Base-by-base conservation (phyloP, 331 rosid genomes). In the Rosa hybrid region DNA sequence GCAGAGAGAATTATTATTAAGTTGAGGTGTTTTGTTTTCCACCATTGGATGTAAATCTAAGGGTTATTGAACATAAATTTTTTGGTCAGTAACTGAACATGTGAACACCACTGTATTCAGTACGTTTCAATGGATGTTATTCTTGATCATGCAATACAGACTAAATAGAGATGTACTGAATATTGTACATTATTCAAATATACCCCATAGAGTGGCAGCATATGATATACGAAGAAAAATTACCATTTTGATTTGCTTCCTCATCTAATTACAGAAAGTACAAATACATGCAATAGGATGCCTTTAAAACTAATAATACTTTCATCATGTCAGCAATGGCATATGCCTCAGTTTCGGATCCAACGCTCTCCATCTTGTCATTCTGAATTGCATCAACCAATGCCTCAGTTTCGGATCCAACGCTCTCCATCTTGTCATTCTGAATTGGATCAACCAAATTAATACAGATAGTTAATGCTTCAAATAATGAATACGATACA, bases 371-470 rank as follows among this genome's bases (percentile, higher is more conserved):
- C 80, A 71, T 81, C 88, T 91, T 91, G 87, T 88, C 95, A 76
- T 96, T 83, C 99, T 96, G 84, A 80, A 84, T 72, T 39, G 64
- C 51, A 73, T 44, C 64, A 75, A 63, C 74, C 27, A 25, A 96
- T 30, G 98, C 99, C 71, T 96, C 98, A 45, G 92, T 87, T 84
- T 96, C 99, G 39, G 96, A 82, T 83, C 97, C 99, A 49, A 96
- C 97, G 0, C 88, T 88, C 88, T 96, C 97, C 80, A 71, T 81
- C 88, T 91, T 91, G 87, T 88, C 95, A 76, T 96, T 83, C 99
- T 96, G 84, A 80, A 84, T 72, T 39, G 64, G 48, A 73, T 44
- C 64, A 75, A 63, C 74, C 50, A 72, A 80, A 56, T 49, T 42
- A 76, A 14, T 70, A 30, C 72, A 74, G 25, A 49, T 34, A 63